Conservation (phyloP, 192 early-diverging fungal species). For the Rhizoclosmatium sp. region DNA sequence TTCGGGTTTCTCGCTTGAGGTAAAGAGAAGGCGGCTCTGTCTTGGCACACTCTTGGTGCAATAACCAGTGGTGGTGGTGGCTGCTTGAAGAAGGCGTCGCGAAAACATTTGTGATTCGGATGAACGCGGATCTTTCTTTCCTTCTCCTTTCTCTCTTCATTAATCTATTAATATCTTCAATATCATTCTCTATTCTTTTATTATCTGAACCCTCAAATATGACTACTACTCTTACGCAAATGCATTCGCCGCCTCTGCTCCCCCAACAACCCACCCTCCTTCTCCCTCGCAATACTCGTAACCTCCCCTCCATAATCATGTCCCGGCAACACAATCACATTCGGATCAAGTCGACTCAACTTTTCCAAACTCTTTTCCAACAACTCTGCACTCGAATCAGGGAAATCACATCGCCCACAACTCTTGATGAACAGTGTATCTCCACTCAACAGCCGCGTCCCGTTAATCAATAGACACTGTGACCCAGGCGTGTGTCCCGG, state of each 20-base stretch:
- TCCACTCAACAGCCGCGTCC: constrained; percentile 77
- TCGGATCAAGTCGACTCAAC: constrained; percentile 61
- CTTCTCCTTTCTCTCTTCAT: too few relatives aligned
- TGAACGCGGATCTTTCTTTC: too few relatives aligned
- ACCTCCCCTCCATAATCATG: constrained; percentile 86
- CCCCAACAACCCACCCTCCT: constrained; percentile 33
- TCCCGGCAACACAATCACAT: constrained; percentile 86
- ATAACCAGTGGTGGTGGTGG: too few relatives aligned
- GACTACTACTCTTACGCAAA: neutral
- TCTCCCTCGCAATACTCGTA: constrained; percentile 80
- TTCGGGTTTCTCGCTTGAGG: constrained; percentile 14
- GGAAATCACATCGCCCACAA: constrained; percentile 85
- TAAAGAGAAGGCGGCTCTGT: constrained; percentile 6
- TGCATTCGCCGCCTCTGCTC: neutral
- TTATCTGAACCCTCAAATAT: neutral
- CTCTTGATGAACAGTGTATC: constrained; percentile 84
- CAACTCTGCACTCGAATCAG: constrained; percentile 69
- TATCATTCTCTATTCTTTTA: too few relatives aligned
- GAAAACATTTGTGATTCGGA: too few relatives aligned
- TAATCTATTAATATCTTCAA: too few relatives aligned
- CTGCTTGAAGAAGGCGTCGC: too few relatives aligned
- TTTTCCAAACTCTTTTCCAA: constrained; percentile 79
- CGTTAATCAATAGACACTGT: constrained; percentile 83
- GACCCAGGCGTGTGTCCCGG: constrained; percentile 92
- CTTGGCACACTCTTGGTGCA: too few relatives aligned